phyloP scores from a whole-genome alignment of 495 filamentous ascomycete species.

The Penicillium goetzii region DNA sequence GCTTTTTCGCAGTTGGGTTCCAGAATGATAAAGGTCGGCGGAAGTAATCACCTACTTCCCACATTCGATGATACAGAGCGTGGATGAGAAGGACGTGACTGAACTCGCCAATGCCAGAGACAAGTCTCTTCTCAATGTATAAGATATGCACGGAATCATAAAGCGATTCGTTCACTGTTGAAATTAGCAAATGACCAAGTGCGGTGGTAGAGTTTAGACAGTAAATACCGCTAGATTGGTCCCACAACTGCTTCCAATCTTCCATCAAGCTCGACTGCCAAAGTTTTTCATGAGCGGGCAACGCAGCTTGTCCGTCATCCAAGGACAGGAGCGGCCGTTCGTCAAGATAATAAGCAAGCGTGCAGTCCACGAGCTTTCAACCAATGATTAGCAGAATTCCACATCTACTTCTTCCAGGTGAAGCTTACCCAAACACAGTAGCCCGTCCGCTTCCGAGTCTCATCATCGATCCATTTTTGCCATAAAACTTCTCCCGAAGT shows the following conservation, averaged over 20 bases:
- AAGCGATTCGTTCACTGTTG: slow-evolving; percentile 42
- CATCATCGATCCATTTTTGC: slow-evolving; percentile 38
- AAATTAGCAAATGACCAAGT: slow-evolving; percentile 12
- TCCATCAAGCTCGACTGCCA: slow-evolving; percentile 49
- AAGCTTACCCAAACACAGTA: slow-evolving; percentile 51
- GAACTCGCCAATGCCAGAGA: slow-evolving; percentile 50
- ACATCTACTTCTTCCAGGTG: background rate
- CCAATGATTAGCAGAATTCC: slow-evolving; percentile 15
- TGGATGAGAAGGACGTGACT: slow-evolving; percentile 53
- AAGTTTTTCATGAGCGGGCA: slow-evolving; percentile 51
- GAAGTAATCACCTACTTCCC: slow-evolving; percentile 55
- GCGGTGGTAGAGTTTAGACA: background rate
- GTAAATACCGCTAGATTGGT: slow-evolving; percentile 31
- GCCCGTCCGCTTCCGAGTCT: slow-evolving; percentile 45
- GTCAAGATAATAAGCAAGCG: slow-evolving; percentile 48
- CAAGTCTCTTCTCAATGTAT: slow-evolving; percentile 55
- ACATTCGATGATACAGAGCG: slow-evolving; percentile 53
- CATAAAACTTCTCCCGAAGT: slow-evolving; percentile 28
- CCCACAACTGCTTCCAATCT: slow-evolving; percentile 43
- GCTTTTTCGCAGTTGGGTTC: slow-evolving; percentile 52
- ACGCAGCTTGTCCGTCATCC: slow-evolving; percentile 45
- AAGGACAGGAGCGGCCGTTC: slow-evolving; percentile 41
- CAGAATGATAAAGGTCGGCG: slow-evolving; percentile 51
- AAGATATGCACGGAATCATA: slow-evolving; percentile 48
- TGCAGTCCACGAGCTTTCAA: slow-evolving; percentile 49